Conservation (phyloP, 192 early-diverging fungal genomes). For the Backusella morwellensis region DNA sequence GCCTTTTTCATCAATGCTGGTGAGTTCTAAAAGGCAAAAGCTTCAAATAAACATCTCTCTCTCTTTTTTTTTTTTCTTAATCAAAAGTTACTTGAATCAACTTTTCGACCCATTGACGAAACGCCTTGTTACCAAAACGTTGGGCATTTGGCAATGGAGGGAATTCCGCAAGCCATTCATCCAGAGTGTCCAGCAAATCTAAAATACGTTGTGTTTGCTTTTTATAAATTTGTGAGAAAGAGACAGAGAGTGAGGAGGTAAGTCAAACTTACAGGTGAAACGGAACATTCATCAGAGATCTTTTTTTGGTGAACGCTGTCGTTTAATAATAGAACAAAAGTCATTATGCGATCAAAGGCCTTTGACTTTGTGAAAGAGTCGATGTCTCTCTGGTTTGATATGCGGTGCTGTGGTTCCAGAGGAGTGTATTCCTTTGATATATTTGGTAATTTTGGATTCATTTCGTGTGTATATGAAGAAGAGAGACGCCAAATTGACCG, state of each 20-base stretch:
- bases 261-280: constrained; percentile 51
- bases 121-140: constrained; percentile 93
- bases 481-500: background rate
- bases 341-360: constrained; percentile 66
- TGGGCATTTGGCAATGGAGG: constrained; percentile 72
- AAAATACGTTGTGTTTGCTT: constrained; percentile 51
- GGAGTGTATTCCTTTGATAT: constrained; percentile 36
- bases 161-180: constrained; percentile 70
- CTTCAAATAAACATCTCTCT: background rate
- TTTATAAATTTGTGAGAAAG: background rate
- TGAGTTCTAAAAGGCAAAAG: constrained; percentile 26
- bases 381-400: constrained; percentile 57
- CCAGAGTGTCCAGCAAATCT: constrained; percentile 62
- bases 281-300: constrained; percentile 50
- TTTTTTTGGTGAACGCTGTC: constrained; percentile 62
- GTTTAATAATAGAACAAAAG: constrained; percentile 75
- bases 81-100: constrained; percentile 42
- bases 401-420: constrained; percentile 52
- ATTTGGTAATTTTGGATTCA: background rate
- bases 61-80: background rate
- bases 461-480: background rate
- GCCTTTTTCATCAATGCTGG: constrained; percentile 31
- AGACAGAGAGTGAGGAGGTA: no score
- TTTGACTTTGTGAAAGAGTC: constrained; percentile 56
- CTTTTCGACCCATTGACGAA: constrained; percentile 71